Conservation (phyloP, 768 basidiomycete genomes). For the Boletus speciosus region DNA sequence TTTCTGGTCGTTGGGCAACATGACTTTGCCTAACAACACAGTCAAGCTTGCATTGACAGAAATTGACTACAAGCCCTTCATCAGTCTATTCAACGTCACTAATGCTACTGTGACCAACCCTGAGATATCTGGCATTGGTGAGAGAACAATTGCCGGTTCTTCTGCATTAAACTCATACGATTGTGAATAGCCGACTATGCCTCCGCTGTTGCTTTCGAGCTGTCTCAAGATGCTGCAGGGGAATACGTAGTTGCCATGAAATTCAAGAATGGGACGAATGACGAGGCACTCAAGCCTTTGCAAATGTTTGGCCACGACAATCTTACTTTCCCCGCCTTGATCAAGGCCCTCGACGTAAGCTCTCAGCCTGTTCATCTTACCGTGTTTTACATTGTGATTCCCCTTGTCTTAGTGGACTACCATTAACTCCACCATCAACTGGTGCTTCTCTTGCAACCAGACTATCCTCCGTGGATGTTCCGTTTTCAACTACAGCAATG, state of each 20-base stretch:
- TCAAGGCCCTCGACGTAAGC: conserved; percentile 19
- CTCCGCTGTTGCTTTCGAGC: conserved; percentile 70
- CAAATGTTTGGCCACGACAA: conserved; percentile 57
- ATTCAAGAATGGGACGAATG: conserved; percentile 74
- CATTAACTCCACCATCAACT: conserved; percentile 32
- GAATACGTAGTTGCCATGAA: conserved; percentile 72
- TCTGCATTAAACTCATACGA: background rate
- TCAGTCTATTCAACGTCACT: conserved; percentile 78
- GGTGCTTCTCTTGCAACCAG: conserved; percentile 35
- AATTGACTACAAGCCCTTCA: conserved; percentile 86
- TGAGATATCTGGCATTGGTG: conserved; percentile 62
- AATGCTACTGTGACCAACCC: conserved; percentile 58
- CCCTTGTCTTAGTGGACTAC: conserved; percentile 15
- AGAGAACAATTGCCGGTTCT: conserved; percentile 25
- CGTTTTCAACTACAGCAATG: conserved; percentile 28
- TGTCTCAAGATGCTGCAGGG: conserved; percentile 58
- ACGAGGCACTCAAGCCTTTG: conserved; percentile 53
- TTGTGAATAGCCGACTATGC: conserved; percentile 61
- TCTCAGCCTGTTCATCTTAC: background rate
- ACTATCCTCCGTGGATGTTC: conserved; percentile 31
- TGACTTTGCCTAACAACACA: conserved; percentile 70
- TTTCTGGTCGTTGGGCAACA: conserved; percentile 66
- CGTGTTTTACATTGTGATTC: background rate
- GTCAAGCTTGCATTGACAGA: conserved; percentile 73
- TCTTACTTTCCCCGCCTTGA: conserved; percentile 18